Base-by-base conservation (phyloP, 805 yeast species). In the Yamadazyma tumulicola region DNA sequence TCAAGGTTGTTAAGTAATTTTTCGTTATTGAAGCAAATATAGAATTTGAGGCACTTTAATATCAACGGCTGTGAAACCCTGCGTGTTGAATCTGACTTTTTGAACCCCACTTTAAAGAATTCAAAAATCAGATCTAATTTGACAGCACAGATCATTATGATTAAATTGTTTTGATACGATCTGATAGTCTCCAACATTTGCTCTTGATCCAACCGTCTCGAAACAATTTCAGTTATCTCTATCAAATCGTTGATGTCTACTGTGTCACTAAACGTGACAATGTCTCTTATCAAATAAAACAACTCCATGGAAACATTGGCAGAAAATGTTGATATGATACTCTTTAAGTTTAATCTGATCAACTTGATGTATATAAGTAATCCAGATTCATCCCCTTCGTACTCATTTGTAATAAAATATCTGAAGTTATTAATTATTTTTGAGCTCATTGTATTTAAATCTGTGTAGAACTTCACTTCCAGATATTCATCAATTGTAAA, bases 381-480 rank as follows among this genome's bases (percentile, higher is more conserved):
- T 13, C 29, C 34, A 10, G 14, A 10, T 15, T 41, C 39, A 11
- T 32, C 34, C 9, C 42, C 48, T 13, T 39, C 35, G 34, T 40
- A 45, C 19, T 47, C 47, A 16, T 29, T 45, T 2, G 43, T 35
- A 4, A 49, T 24, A 10, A 49, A 29, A 24, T 37, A 46, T 21
- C 51, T 35, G 10, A 49, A 26, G 25, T 29, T 38, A 13, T 34
- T 31, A 10, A 41, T 31, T 7, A 35, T 34, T 20, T 33, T n/a
- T 9, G 14, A 16, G 14, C 31, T 26, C 21, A 35, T 18, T 21
- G 21, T 30, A 4, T 31, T 18, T n/a, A 31, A 12, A 18, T 35
- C 25, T 4, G 13, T 14, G 10, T 35, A 3, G 13, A 35, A 35
- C 8, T 13, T 7, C 5, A 7, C 5, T 9, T 31, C 29, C 39